Evolutionary conservation across 192 early-diverging fungal genomes (phyloP), one percentile per base, ranked within the genome.

Genomic region (Phycomyces nitens): DNA sequence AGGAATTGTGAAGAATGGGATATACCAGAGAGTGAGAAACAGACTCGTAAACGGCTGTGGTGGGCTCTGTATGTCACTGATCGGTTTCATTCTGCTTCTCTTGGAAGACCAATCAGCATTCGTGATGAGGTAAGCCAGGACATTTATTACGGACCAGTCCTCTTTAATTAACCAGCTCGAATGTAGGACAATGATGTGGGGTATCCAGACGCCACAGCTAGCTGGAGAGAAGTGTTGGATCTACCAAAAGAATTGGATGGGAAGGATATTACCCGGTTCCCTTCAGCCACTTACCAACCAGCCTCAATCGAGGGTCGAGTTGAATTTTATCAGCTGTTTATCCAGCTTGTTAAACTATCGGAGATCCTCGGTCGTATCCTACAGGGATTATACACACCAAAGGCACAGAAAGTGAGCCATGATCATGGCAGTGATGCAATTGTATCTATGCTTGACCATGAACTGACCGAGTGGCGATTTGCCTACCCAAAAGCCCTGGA

Each of bases 1-100:
- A 78, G 89, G 21, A 83, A 86, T 71, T 82, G 78, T 27, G 69
- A 78, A 12, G 73, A 82, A 16, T 86, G 84, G 82, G 75, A 76
- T 65, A 47, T 82, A 15, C 72, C 78, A 16, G 74, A 75, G 16
- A 70, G 75, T 18, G 88, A 92, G 43, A 69, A 71, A 1, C 83
- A 90, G 64, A 76, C 84, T 18, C 69, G 90, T n/a, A 86, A 84
- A 59, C 77, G 89, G 16, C 76, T 88, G 5, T 92, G 89, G 89
- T 92, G 90, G 90, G 69, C 84, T 9, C 82, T 83, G 60, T 89
- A 85, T 52, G 68, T 89, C 0, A 76, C 85, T 52, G 90, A 92
- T 67, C 73, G 87, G 34, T 85, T 87, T 71, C 72, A 80, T 42
- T 85, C 86, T 39, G 84, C 87, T 14, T 79, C 75, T 20, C 77